Evolutionary conservation across 2,329 filamentous ascomycete genomes (phyloP), one percentile per base, ranked within the genome.

Genomic region (Penicillium sp.): DNA sequence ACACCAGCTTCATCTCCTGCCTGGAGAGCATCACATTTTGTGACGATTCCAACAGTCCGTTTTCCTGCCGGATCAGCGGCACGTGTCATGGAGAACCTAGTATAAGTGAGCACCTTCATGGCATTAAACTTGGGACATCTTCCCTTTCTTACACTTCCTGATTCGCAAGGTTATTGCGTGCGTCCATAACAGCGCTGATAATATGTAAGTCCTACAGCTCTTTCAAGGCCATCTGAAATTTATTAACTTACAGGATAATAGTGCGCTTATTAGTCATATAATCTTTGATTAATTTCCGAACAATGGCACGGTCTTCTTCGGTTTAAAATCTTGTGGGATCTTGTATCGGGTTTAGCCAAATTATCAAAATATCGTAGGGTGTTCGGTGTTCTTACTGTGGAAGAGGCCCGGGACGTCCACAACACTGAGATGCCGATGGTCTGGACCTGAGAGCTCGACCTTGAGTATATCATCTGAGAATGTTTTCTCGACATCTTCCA

Each of bases 181-280:
- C 47, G 37, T 49, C 29, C 27, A 37, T 49, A 22, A 49, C 27
- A 35, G 47, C 47, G 27, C 47, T 49, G 29, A 13, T 31, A 31
- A 31, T 46, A 3, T 46, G 24, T 46, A 24, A 46, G 43, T 8
- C 24, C 7, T 24, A 27, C 3, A 46, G 22, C 24, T 46, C 43
- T 27, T 26, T n/a, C 3, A 24, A 8, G 10, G 22, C 22, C 8
- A 26, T 27, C 24, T 46, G 14, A 27, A 41, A 26, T n/a, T n/a
- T n/a, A n/a, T n/a, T n/a, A n/a, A 41, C 75, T 6, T 79, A 81
- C 7, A 87, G 70, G 2, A 86, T 84, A 56, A 88, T 84, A 63
- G 79, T 86, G 16, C 83, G 78, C 46, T 75, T 70, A 29, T 81
- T 74, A 19, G 64, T 66, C 75, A 88, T 84, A 62, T 88, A 89